These are phyloP conservation scores for Pseudomonodictys pantanalensis DNA, from an alignment of 495 filamentous ascomycete species.

Conservation along the genomic window DNA sequence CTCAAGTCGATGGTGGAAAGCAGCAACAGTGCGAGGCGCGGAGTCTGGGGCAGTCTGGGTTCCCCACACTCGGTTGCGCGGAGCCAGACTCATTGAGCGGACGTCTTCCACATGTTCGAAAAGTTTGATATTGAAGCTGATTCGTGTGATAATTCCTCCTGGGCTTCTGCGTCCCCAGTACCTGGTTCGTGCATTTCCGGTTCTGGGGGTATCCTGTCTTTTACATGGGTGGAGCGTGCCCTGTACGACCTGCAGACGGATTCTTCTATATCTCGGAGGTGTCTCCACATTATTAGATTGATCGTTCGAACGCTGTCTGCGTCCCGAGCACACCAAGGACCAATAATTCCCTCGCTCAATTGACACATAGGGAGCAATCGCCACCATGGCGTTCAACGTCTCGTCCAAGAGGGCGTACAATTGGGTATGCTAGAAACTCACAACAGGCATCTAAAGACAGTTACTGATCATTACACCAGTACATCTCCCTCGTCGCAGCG, in stretches of 20 bases:
- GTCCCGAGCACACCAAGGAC: not conserved
- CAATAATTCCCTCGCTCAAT: not conserved
- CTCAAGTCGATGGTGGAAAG: not conserved
- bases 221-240: too few relatives aligned
- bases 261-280: too few relatives aligned
- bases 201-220: too few relatives aligned
- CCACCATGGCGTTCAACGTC: not conserved
- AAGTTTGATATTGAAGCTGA: not conserved
- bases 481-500: slow-evolving; percentile 60
- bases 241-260: too few relatives aligned
- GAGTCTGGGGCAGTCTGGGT: slow-evolving; percentile 4
- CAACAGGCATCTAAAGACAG: not conserved
- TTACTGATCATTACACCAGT: slow-evolving; percentile 44
- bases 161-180: not conserved
- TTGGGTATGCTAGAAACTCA: slow-evolving; percentile 3
- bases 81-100: too few relatives aligned
- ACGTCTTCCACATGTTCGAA: too few relatives aligned
- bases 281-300: too few relatives aligned
- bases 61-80: not conserved
- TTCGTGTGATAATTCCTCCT: slow-evolving; percentile 13
- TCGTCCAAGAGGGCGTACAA: slow-evolving; percentile 20
- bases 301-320: not conserved
- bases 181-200: not conserved
- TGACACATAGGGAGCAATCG: not conserved
- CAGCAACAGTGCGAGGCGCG: not conserved